A percentile compares a stretch with the other conserved stretches of the same genome.
These are phyloP conservation scores for Candida xiaguanensis DNA, from an alignment of 805 yeast genomes.

Conservation along the genomic window DNA sequence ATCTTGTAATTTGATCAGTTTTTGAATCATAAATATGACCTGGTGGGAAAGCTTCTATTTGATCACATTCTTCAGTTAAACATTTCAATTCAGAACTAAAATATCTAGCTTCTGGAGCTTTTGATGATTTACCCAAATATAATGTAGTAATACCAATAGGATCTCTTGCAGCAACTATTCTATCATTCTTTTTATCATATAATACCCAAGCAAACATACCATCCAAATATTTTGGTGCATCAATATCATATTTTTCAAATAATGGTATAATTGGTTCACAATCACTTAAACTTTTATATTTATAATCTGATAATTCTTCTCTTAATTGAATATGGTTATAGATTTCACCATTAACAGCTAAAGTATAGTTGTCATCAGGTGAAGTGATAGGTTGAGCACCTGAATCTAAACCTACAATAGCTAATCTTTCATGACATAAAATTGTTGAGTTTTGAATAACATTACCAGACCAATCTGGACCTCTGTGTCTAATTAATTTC, in stretches of 20 bases:
- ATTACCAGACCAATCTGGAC: slow-evolving; percentile 99
- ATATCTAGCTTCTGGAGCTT: slow-evolving; percentile 71
- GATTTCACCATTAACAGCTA: slow-evolving; percentile 96
- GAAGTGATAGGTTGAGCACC: slow-evolving; percentile 98
- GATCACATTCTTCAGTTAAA: slow-evolving; percentile 91
- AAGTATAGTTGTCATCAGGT: slow-evolving; percentile 63
- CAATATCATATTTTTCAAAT: slow-evolving; percentile 79
- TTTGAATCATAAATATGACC: slow-evolving; percentile 95
- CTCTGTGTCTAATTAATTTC: slow-evolving; percentile 95
- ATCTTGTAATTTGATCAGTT: slow-evolving; percentile 81
- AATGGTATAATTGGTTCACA: slow-evolving; percentile 98
- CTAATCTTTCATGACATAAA: slow-evolving; percentile 91
- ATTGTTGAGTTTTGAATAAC: slow-evolving; percentile 72
- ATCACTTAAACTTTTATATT: slow-evolving; percentile 82
- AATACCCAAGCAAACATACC: slow-evolving; percentile 98
- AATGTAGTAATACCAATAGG: slow-evolving; percentile 96
- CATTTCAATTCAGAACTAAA: slow-evolving; percentile 96
- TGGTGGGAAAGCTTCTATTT: slow-evolving; percentile 92
- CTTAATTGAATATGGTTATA: slow-evolving; percentile 94
- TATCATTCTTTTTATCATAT: slow-evolving; percentile 78
- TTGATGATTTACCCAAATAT: slow-evolving; percentile 83
- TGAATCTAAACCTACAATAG: slow-evolving; percentile 94
- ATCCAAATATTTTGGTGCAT: slow-evolving; percentile 88
- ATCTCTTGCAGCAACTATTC: slow-evolving; percentile 95
- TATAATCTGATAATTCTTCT: slow-evolving; percentile 66